Evolutionary conservation across 2,329 filamentous ascomycete genomes (phyloP), one percentile per base, ranked within the genome.

Genomic region (Pseudogymnoascus verrucosus): DNA sequence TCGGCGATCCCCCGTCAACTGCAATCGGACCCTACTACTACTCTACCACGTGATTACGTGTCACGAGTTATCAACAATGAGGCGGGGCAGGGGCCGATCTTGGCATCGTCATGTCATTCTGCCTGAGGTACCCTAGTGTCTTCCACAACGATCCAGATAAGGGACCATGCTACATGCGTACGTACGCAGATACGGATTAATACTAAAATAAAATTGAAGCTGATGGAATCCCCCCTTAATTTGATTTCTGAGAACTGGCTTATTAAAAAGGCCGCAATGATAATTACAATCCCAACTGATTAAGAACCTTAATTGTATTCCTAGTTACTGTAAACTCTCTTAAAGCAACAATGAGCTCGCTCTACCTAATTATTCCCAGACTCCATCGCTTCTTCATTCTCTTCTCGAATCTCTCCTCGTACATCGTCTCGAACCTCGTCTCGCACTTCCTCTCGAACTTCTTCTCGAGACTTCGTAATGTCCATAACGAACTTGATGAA

Each of bases 401-500:
- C 51, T 36, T 57, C 51, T 8, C 12, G 12, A 26, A 47, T 40
- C 11, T 26, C 42, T 26, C 23, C 21, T 47, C 42, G 42, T 14
- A 23, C 40, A 21, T 47, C 42, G 1, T 51, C 44, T n/a, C 51
- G 12, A 28, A 51, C 14, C 28, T 57, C 28, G 14, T 54, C 47
- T 28, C 47, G 23, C 1, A 19, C 28, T 31, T 57, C 51, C 5
- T 57, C 28, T 34, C 28, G 21, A 61, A 42, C 91, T 73, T 95
- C 90, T 77, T 98, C 93, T 12, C 84, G 83, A 1, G 92, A 95
- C 85, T 93, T 96, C 19, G 95, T 97, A 68, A 96, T 89, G 39
- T 89, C 88, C 60, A 88, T 88, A 72, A 99, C 93, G 74, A 99
- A 99, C 68, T 90, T 89, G 74, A 96, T 84, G 75, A 99, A 99